phyloP scores from a whole-genome alignment of 2,329 filamentous ascomycete genomes.

The Geosmithia flava region DNA sequence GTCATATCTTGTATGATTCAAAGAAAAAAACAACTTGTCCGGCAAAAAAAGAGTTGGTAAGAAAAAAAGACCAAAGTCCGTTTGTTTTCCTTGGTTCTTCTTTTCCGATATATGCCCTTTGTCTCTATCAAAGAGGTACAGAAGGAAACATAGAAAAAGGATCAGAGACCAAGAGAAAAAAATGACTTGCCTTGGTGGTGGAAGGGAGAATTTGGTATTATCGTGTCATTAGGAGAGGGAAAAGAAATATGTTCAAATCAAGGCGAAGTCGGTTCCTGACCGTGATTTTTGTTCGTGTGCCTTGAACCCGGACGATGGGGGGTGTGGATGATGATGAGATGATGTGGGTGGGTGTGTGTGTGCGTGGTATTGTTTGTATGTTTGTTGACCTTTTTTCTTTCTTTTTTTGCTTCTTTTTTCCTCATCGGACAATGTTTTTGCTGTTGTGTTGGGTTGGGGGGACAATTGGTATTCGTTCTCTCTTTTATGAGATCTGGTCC shows the following conservation, averaged over 20 bases:
- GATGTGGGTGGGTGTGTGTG: too few relatives aligned
- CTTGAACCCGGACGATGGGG: not conserved
- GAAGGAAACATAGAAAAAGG: too few relatives aligned
- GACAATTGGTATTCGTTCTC: not conserved
- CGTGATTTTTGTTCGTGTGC: not conserved
- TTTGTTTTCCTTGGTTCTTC: too few relatives aligned
- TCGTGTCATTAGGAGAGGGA: not conserved
- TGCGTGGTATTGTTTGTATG: not conserved
- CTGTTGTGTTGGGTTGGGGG: not conserved
- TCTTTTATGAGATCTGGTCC: conserved; percentile 24
- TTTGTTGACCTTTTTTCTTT: not conserved
- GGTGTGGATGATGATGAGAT: too few relatives aligned
- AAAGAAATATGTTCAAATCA: not conserved
- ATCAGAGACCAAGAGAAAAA: not conserved
- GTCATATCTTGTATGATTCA: too few relatives aligned
- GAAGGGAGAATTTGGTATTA: not conserved
- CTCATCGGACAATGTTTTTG: too few relatives aligned
- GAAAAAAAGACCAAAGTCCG: too few relatives aligned
- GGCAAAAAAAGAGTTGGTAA: too few relatives aligned
- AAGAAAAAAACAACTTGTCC: too few relatives aligned
- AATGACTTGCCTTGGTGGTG: not conserved
- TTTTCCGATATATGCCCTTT: too few relatives aligned
- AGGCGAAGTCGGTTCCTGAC: not conserved
- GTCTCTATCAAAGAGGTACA: too few relatives aligned
- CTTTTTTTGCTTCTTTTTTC: not conserved